Percentiles rank a stretch among this genome's conserved stretches.
phyloP scores from a whole-genome alignment of 75 land plant genomes.

The Isoetes taiwanensis region DNA sequence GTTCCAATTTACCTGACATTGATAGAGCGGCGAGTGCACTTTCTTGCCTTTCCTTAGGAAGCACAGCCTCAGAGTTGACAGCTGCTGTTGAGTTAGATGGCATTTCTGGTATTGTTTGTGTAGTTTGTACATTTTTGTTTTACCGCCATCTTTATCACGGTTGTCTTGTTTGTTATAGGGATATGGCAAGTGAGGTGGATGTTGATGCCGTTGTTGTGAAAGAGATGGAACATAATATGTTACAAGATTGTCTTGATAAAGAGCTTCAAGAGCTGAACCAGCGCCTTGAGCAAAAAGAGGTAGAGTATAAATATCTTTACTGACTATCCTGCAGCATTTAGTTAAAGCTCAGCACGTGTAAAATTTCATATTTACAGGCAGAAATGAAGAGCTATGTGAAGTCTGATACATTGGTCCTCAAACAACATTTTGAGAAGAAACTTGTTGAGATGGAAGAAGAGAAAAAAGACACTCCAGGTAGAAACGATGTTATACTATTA shows the following conservation, averaged over 20 bases:
- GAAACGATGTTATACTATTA: too few relatives aligned
- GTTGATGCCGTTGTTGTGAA: conserved; percentile 54
- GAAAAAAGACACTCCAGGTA: conserved; percentile 80
- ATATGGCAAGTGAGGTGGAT: conserved; percentile 43
- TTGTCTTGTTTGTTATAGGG: not conserved
- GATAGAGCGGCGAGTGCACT: not conserved
- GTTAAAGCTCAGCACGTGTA: too few relatives aligned
- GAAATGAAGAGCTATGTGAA: conserved; percentile 82
- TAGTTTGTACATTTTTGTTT: conserved; percentile 10
- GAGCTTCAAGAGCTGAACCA: conserved; percentile 77
- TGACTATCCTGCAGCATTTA: too few relatives aligned
- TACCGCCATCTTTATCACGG: not conserved
- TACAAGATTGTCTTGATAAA: conserved; percentile 74
- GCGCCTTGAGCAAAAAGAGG: conserved; percentile 91
- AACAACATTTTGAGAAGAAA: conserved; percentile 95
- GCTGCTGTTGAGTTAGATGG: too few relatives aligned
- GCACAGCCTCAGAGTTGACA: too few relatives aligned
- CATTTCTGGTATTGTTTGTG: conserved; percentile 8
- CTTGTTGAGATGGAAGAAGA: conserved; percentile 86
- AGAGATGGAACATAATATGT: conserved; percentile 77
- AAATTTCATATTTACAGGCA: conserved; percentile 39
- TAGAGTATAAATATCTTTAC: too few relatives aligned
- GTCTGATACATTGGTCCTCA: conserved; percentile 47
- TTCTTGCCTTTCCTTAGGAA: too few relatives aligned
- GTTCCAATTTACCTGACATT: not conserved